Base-by-base conservation (phyloP, 495 filamentous ascomycete genomes). In the Antarctomyces pellizariae region DNA sequence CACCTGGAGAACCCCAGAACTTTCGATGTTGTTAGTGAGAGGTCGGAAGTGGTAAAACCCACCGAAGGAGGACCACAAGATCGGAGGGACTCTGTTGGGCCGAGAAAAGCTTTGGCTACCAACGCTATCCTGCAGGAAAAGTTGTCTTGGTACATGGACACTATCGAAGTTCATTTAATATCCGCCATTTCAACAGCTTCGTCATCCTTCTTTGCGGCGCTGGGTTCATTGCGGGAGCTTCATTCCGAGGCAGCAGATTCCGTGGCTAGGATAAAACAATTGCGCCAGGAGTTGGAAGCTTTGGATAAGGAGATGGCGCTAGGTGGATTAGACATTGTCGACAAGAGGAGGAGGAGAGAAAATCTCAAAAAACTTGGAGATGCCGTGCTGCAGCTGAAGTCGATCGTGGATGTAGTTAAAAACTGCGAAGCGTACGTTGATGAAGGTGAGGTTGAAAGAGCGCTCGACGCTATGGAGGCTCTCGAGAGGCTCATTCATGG, bases 111-210 rank as follows among this genome's bases (percentile, higher is more conserved):
- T 9, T 57, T 97, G 3, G 83, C 89, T 18, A 92, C 82, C 0
- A 99, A 99, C 51, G 86, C 86, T 1, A 95, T 99, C 24, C 50
- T 99, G n/a, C 86, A 99, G 44, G 86, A 99, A 42, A 99, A 99
- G 44, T 58, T 99, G 2, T 93, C 84, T 1, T 99, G 86, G 86
- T 99, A 99, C 39, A 93, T 99, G 86, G 86, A 99, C 44, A 99
- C 89, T 0, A 76, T 99, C 11, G 86, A 99, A 42, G 77, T 95
- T 26, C 86, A 99, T 44, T 59, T 99, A 5, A 95, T 99, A 31
- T 82, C 76, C 2, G 90, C 82, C 0, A 95, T 99, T 12, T 91
- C 84, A 2, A 82, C 72, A 0, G 86, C 89, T 1, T 92, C 83
- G 1, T 77, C 76, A 5, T 91, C 83, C 0, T 99, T 99, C 53